Base-by-base conservation (phyloP, 441 rosid species). In the Pelargonium fulgidum region DNA sequence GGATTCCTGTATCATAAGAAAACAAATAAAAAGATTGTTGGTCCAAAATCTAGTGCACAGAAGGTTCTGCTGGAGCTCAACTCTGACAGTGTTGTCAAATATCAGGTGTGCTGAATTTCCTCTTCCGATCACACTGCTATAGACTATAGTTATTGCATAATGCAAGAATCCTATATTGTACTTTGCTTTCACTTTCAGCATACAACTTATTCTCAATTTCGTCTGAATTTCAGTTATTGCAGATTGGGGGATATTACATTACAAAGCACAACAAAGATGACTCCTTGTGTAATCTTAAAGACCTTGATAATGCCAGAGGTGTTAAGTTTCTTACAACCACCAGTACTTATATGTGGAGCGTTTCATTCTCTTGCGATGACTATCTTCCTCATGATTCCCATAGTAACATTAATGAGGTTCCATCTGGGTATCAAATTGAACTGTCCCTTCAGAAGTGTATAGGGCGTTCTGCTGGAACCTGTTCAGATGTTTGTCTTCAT, bases 191-290 rank as follows among this genome's bases (percentile, higher is more conserved):
- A 13, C 14, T 62, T 13, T 41, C 54, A 66, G 65, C 19, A 61
- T 22, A 8, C 17, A 12, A 24, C 12, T 16, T 64, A 22, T 71
- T 7, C 65, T 67, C 22, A 69, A 71, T 73, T 78, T 39, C 67
- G 69, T 77, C 41, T 70, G 29, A 74, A 48, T 80, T 79, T 77
- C 90, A 91, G 96, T 69, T 56, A 44, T 79, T 93, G 84, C 88
- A 88, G 86, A 85, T 91, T 76, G 99, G 91, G 48, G 75, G 82
- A 65, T 88, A 76, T 76, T 89, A 91, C 80, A 75, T 89, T 67
- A 75, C 84, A 73, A 89, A 83, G 74, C 92, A 88, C 70, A 69
- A 64, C 44, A 48, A 50, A 19, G 84, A 83, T 73, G 91, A 83
- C 77, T 70, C 84, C 67, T 77, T 84, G 47, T 86, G 88, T 73